Evolutionary conservation across 139 green algal genomes (phyloP).

Genomic region (Tetratostichococcus sp.): DNA sequence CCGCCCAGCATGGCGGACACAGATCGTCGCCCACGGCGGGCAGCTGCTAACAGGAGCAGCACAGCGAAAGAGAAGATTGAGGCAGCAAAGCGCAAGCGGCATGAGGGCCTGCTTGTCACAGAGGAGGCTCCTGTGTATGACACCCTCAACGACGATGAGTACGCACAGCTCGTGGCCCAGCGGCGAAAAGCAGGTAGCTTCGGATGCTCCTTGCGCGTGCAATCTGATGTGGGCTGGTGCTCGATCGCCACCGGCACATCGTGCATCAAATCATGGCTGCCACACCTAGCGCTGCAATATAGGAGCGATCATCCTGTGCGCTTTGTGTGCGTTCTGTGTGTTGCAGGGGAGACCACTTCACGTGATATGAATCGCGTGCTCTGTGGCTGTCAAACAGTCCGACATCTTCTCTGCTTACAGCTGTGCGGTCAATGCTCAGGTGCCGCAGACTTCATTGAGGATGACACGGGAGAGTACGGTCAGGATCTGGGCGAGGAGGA

Average conservation of each 20-base stretch:
- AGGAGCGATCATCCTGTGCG: no score
- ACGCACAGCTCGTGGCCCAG: constrained; percentile 79
- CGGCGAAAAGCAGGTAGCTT: constrained; percentile 67
- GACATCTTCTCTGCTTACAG: no score
- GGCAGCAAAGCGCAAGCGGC: constrained; percentile 34
- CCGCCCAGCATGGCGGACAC: not conserved
- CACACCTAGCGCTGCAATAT: no score
- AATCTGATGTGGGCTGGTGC: no score
- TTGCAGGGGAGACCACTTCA: no score
- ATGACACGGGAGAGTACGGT: constrained; percentile 78
- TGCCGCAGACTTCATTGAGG: constrained; percentile 80
- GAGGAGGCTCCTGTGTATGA: constrained; percentile 88
- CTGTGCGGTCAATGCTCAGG: no score
- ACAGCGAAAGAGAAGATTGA: not conserved
- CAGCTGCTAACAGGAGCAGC: not conserved
- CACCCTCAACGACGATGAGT: constrained; percentile 84
- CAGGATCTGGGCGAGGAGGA: constrained; percentile 88
- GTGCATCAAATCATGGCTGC: no score
- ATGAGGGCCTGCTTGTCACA: constrained; percentile 60
- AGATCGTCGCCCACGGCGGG: not conserved
- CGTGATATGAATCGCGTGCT: no score
- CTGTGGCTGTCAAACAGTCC: no score
- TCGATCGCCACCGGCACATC: no score
- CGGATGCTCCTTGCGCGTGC: not conserved
- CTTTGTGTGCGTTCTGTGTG: no score